Evolutionary conservation across 2,329 filamentous ascomycete species (phyloP), one percentile per base, ranked within the genome.

Genomic region (Didymella arachidicola): DNA sequence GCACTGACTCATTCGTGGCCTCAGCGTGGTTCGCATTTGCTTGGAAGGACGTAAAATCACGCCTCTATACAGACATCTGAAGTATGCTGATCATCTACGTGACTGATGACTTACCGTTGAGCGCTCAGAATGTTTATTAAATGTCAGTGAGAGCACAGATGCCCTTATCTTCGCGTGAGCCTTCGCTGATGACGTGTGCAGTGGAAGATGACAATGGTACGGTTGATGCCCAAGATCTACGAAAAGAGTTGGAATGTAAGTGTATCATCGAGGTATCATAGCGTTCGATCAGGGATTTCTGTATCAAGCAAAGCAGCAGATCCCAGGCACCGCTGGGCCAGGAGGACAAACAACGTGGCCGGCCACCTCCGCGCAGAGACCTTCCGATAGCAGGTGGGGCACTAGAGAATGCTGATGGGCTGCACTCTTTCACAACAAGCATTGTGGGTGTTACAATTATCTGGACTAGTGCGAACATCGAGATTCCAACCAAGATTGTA

Each of bases 351-450:
- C 7, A 16, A 34, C 14, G 14, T 16, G 32, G 16, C 12, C 12
- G 32, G 4, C 29, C 19, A 10, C 22, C 26, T 7, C 53, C 18
- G n/a, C n/a, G 32, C 7, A 50, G n/a, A 16, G 10, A 46, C 14
- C 45, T 45, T 0, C 26, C 26, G 26, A 27, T 4, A 4, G 25
- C 11, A 26, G 53, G 26, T 18, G 27, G 14, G 19, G 44, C 68
- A 2, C 61, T 5, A 64, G 71, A 36, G 70, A 71, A 66, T 62
- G 4, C 16, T 69, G 12, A 70, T 69, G 41, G 63, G 64, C 0
- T 42, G 48, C 2, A 45, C 53, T 11, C 18, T 68, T 1, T 65
- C 68, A 1, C 61, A 70, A 30, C 53, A 57, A n/a, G 25, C 58
- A 27, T 53, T 25, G 64, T 68, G 25, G 41, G 59, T 8, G 4